phyloP scores from a whole-genome alignment of 2,329 filamentous ascomycete species.

The Arthrobotrys entomopaga region DNA sequence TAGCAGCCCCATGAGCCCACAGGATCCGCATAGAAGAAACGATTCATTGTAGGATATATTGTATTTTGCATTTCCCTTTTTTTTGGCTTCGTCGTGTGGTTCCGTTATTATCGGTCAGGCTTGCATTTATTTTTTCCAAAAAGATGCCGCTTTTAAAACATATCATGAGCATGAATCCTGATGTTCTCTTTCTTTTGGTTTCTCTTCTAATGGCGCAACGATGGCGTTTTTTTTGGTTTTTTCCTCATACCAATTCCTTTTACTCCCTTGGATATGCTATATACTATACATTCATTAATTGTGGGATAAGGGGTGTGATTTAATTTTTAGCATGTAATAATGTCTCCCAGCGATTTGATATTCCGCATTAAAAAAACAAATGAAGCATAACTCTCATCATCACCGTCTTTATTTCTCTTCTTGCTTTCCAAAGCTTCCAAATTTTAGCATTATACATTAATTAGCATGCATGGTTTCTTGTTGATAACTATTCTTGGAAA shows the following conservation, averaged over 20 bases:
- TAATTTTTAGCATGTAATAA: slow-evolving; percentile 38
- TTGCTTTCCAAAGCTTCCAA: background rate
- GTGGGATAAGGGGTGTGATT: background rate
- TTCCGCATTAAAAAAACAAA: slow-evolving; percentile 21
- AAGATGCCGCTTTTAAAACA: slow-evolving; percentile 2
- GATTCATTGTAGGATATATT: slow-evolving; percentile 42
- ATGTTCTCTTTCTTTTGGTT: background rate
- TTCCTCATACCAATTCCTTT: slow-evolving; percentile 12
- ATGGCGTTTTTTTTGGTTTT: slow-evolving; percentile 29
- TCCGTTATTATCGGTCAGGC: slow-evolving; percentile 20
- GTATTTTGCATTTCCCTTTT: background rate
- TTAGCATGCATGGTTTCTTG: slow-evolving; percentile 2
- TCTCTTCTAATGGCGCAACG: slow-evolving; percentile 25
- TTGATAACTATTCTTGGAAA: background rate
- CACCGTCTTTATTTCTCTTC: background rate
- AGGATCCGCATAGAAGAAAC: slow-evolving; percentile 20
- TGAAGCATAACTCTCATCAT: slow-evolving; percentile 9
- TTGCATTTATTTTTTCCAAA: slow-evolving; percentile 16
- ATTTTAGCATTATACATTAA: background rate
- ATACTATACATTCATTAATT: slow-evolving; percentile 14
- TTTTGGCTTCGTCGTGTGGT: background rate
- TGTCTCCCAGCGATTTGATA: slow-evolving; percentile 35
- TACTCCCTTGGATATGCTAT: slow-evolving; percentile 5
- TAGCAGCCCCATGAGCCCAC: slow-evolving; percentile 42
- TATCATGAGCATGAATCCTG: slow-evolving; percentile 17